Evolutionary conservation across 345 rosid species (phyloP).

Genomic region (Cardamine chenopodiifolia): DNA sequence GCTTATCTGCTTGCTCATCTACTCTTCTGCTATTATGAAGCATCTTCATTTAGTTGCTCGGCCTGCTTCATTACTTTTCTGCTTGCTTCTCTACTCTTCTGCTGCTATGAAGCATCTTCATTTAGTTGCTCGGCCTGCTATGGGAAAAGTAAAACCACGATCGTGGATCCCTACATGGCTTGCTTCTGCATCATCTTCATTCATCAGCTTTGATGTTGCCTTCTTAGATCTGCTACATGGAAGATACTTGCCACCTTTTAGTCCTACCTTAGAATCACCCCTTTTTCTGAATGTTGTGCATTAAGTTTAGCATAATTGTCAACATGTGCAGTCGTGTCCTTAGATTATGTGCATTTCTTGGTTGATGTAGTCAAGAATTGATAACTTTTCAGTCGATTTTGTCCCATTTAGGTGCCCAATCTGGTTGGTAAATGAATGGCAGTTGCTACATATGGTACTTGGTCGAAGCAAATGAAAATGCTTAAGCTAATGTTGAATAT

Average conservation of each 20-base stretch:
- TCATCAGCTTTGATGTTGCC: conserved; percentile 54
- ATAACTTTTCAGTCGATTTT: not conserved
- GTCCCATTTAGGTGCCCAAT: not conserved
- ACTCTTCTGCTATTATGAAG: conserved; percentile 25
- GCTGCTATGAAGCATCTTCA: conserved; percentile 20
- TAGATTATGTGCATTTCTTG: not conserved
- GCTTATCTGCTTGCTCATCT: conserved; percentile 37
- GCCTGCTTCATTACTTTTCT: conserved; percentile 39
- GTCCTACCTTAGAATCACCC: not conserved
- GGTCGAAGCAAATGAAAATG: not conserved
- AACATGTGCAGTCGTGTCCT: not conserved
- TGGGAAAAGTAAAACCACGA: conserved; percentile 53
- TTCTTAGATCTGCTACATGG: conserved; percentile 52
- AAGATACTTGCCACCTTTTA: conserved; percentile 39
- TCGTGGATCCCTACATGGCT: conserved; percentile 58
- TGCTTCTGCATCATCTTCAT: conserved; percentile 46
- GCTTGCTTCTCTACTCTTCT: conserved; percentile 34
- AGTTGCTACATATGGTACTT: not conserved
- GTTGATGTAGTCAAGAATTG: not conserved
- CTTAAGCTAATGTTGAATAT: not conserved
- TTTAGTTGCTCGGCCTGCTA: conserved; percentile 36
- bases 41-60: conserved; percentile 38
- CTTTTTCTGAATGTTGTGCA: not conserved
- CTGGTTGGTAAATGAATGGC: not conserved
- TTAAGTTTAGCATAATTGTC: not conserved